A percentile compares a stretch with the other conserved stretches of the same genome.
phyloP scores from a whole-genome alignment of 306 rosid species.

The Cucumis melo region DNA sequence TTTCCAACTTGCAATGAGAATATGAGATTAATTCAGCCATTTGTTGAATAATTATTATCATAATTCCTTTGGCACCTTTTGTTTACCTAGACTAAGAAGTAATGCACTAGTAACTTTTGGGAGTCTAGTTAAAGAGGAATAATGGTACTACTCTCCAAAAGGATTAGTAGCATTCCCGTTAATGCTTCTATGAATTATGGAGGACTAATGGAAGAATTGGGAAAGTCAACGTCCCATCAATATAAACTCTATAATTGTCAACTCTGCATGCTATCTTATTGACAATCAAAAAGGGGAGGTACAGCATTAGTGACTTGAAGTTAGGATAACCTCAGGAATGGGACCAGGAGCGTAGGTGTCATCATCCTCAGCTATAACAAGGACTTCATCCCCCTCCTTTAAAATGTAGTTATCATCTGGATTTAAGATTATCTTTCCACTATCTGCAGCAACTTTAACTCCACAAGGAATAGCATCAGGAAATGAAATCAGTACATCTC shows the following conservation, averaged over 20 bases:
- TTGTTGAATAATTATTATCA: neutral
- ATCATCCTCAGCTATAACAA: constrained; percentile 96
- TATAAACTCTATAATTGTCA: neutral
- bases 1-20: neutral
- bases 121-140: neutral
- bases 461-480: constrained; percentile 98
- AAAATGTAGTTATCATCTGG: constrained; percentile 75
- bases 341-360: constrained; percentile 82
- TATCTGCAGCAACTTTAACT: constrained; percentile 76
- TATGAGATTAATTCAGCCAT: neutral
- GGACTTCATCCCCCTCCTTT: constrained; percentile 82
- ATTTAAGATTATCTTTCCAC: constrained; percentile 68
- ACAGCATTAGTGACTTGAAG: constrained; percentile 5
- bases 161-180: neutral
- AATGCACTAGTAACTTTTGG: neutral
- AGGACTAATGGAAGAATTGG: neutral
- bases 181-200: neutral
- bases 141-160: neutral
- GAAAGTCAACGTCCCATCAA: constrained; percentile 1
- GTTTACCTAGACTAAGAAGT: neutral
- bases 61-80: neutral
- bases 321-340: constrained; percentile 57
- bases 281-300: neutral
- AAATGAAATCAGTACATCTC: constrained; percentile 66
- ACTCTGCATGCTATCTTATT: neutral